These are phyloP conservation scores for Pleurotus eryngii DNA, from an alignment of 768 basidiomycete genomes.

Conservation along the genomic window DNA sequence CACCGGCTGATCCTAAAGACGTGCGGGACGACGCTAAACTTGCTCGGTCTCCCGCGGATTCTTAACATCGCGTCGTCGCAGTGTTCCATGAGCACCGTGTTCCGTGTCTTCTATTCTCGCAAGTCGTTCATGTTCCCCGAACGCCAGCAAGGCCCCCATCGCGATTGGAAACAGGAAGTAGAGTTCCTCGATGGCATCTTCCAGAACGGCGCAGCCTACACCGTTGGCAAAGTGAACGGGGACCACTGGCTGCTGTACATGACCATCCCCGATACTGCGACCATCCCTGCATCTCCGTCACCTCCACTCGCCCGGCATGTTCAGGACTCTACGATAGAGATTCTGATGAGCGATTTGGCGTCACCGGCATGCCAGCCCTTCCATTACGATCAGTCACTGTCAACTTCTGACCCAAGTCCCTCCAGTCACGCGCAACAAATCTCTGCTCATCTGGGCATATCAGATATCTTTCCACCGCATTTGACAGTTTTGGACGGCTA, in stretches of 20 bases:
- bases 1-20: conserved; percentile 98
- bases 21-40: conserved; percentile 97
- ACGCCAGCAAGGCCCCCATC: conserved; percentile 87
- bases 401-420: conserved; percentile 32
- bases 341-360: conserved; percentile 92
- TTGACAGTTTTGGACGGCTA: conserved; percentile 89
- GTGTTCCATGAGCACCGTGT: conserved; percentile 65
- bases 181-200: conserved; percentile 90
- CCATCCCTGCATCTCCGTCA: conserved; percentile 10
- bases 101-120: conserved; percentile 95
- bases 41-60: conserved; percentile 91
- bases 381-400: conserved; percentile 41
- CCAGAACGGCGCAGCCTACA: conserved; percentile 87
- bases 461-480: conserved; percentile 73
- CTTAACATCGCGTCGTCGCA: conserved; percentile 83
- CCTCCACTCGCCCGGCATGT: conserved; percentile 28
- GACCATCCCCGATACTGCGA: conserved; percentile 38
- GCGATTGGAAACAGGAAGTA: conserved; percentile 92
- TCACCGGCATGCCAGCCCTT: conserved; percentile 76
- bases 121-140: conserved; percentile 99
- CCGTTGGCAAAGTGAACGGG: conserved; percentile 95
- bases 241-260: conserved; percentile 99
- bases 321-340: conserved; percentile 90
- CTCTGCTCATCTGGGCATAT: conserved; percentile 74
- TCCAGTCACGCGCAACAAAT: conserved; percentile 55